Evolutionary conservation across 257 asterid genomes (phyloP).

Genomic region (Ballota nigra): DNA sequence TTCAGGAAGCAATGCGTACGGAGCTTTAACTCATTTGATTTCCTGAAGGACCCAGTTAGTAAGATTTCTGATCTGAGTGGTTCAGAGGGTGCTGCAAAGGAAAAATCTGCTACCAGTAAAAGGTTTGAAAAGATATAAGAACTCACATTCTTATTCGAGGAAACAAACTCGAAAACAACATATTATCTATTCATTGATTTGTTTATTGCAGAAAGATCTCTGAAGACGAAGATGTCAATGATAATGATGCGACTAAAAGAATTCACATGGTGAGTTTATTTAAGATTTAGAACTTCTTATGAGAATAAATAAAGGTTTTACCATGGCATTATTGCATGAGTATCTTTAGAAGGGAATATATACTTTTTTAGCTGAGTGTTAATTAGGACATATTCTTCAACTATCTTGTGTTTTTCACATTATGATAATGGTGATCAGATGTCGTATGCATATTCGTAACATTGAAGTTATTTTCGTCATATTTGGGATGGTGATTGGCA

Average conservation of each 20-base stretch:
- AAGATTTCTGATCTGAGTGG: constrained; percentile 75
- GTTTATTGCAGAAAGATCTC: constrained; percentile 45
- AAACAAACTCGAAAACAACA: not conserved
- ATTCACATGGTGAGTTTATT: constrained; percentile 37
- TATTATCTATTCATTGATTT: constrained; percentile 7
- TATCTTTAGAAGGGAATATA: not conserved
- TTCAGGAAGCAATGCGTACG: constrained; percentile 83
- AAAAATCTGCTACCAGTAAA: constrained; percentile 42
- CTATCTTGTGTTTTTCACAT: not conserved
- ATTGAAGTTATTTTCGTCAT: not conserved
- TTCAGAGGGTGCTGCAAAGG: constrained; percentile 56
- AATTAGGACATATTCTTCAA: not conserved
- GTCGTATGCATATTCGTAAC: not conserved
- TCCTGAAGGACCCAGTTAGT: constrained; percentile 61
- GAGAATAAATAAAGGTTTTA: not conserved
- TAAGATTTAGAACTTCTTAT: not conserved
- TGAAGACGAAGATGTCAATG: constrained; percentile 51
- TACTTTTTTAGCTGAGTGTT: not conserved
- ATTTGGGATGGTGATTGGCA: not conserved
- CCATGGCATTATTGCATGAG: not conserved
- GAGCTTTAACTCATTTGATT: constrained; percentile 64
- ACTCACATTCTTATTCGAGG: not conserved
- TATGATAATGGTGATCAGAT: not conserved
- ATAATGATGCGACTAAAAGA: constrained; percentile 41
- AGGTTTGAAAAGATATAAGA: constrained; percentile 35